Conservation (phyloP, 73 alveolate species). For the Blepharisma japonicum region DNA sequence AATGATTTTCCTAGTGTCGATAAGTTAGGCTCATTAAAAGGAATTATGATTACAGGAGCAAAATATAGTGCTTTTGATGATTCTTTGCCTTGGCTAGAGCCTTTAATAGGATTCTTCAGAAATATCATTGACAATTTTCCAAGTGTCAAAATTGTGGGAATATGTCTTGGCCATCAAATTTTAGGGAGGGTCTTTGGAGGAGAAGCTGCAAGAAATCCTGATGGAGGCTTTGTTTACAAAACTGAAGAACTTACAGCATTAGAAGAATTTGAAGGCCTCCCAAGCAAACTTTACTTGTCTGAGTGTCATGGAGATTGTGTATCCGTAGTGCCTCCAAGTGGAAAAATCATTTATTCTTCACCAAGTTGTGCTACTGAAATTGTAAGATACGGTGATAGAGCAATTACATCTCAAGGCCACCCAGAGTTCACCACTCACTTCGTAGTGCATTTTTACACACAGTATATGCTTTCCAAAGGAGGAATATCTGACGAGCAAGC, state of each 20-base stretch:
- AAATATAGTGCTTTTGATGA: background rate
- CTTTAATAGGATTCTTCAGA: background rate
- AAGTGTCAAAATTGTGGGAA: background rate
- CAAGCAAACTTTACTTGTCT: background rate
- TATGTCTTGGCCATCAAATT: slow-evolving; percentile 5
- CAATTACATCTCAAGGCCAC: background rate
- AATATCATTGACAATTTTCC: background rate
- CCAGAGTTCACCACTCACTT: background rate
- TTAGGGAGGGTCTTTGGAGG: slow-evolving; percentile 9
- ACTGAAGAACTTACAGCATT: background rate
- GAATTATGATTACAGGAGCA: background rate
- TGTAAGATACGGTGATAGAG: background rate
- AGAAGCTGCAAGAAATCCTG: slow-evolving; percentile 5
- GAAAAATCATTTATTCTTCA: background rate
- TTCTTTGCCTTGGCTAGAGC: background rate
- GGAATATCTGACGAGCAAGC: background rate
- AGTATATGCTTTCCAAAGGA: background rate
- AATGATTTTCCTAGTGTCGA: background rate
- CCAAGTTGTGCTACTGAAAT: background rate
- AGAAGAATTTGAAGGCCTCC: background rate
- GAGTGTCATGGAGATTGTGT: slow-evolving; percentile 24
- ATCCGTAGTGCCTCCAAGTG: background rate
- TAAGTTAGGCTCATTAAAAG: background rate
- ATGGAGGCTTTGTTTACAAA: slow-evolving; percentile 2
- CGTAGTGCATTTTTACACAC: background rate